Evolutionary conservation across 441 rosid genomes (phyloP), one percentile per base, ranked within the genome.

Genomic region (Jatropha multifida): DNA sequence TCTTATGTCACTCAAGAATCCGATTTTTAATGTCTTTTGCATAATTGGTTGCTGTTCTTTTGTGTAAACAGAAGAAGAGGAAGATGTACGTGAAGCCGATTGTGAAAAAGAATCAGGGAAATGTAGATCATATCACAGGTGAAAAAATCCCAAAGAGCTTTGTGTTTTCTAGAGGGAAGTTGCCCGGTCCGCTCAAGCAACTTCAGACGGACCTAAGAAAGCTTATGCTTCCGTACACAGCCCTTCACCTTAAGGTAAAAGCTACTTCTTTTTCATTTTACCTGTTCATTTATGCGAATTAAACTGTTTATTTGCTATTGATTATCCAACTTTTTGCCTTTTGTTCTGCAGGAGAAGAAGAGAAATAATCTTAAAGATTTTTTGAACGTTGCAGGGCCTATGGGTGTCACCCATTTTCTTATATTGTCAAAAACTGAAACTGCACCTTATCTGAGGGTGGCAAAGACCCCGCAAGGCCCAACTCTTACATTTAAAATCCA

Each of bases 371-470:
- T 95, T 37, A 92, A 81, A 71, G 98, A 93, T 81, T 92, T 90
- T 78, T 80, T 93, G 85, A 88, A 93, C 80, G 94, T 93, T 76
- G 93, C 96, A 12, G 97, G 98, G 49, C 98, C 98, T 20, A 93
- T 95, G 99, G 98, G 97, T 79, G 96, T 95, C 26, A 88, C 98
- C 0, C 97, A 90, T 83, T 93, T 95, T 75, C 97, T 95, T 78
- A 90, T 93, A 49, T 69, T 93, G 52, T 83, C 97, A 14, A 93
- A 95, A 79, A 90, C 95, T 17, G 88, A 86, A 0, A 77, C 91
- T 72, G 85, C 90, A 17, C 85, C 96, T 59, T 80, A 85, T 84
- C 70, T 93, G 70, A 87, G 90, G 83, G 94, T 96, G 68, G 98
- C 93, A 68, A 85, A 86, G 79, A 83, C 87, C 44, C 90, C 90